Evolutionary conservation across 495 filamentous ascomycete species (phyloP).

Genomic region (Delitschia confertaspora): DNA sequence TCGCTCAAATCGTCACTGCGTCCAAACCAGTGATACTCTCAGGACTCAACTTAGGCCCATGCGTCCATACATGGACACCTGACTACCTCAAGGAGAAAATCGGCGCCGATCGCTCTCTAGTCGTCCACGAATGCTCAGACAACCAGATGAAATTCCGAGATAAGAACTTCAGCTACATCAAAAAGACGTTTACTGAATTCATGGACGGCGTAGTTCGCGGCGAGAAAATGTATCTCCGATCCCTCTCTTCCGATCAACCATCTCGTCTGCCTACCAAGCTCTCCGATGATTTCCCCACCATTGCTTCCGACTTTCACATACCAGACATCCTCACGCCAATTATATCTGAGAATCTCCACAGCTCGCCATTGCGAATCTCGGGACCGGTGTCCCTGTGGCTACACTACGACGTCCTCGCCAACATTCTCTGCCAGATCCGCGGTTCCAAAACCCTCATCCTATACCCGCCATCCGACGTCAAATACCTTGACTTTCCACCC

Average conservation of each 20-base stretch:
- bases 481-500: constrained; percentile 57
- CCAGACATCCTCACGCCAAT: constrained; percentile 55
- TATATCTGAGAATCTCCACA: constrained; percentile 53
- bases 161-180: constrained; percentile 76
- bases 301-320: constrained; percentile 62
- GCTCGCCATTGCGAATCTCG: constrained; percentile 70
- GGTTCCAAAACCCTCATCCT: constrained; percentile 64
- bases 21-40: constrained; percentile 60
- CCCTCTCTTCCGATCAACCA: constrained; percentile 60
- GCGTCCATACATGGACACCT: constrained; percentile 57
- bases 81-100: constrained; percentile 58
- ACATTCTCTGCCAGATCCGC: constrained; percentile 71
- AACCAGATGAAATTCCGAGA: constrained; percentile 66
- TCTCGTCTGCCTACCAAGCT: constrained; percentile 59
- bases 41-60: constrained; percentile 56
- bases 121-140: constrained; percentile 19
- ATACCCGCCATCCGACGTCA: constrained; percentile 69
- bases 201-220: constrained; percentile 52
- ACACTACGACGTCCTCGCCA: constrained; percentile 90
- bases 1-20: constrained; percentile 48
- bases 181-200: constrained; percentile 60
- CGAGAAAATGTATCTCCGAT: constrained; percentile 64
- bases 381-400: constrained; percentile 84
- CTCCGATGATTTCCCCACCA: constrained; percentile 56
- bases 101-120: constrained; percentile 55